Conservation (phyloP, 2,329 filamentous ascomycete genomes). For the Aspergillus sp. region DNA sequence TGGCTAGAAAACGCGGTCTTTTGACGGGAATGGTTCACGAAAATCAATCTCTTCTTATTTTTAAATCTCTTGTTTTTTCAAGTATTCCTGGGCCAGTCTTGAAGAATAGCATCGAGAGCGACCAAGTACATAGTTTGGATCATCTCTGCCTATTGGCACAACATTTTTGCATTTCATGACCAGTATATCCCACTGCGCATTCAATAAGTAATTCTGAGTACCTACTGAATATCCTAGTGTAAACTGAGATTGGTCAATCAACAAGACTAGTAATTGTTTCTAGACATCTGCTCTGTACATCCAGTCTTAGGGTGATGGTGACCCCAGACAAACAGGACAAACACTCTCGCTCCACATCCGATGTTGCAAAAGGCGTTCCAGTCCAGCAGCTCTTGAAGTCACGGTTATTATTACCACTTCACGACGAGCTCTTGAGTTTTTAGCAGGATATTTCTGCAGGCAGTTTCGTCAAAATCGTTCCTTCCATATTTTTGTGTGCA, state of each 20-base stretch:
- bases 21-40: not conserved
- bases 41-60: not conserved
- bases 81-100: not conserved
- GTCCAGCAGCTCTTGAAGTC: conserved; percentile 2
- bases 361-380: conserved; percentile 7
- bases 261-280: no score
- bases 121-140: not conserved
- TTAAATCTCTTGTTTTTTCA: not conserved
- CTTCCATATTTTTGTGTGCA: not conserved
- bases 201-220: no score
- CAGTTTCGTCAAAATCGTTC: not conserved
- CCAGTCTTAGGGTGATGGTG: not conserved
- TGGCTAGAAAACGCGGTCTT: not conserved
- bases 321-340: conserved; percentile 16
- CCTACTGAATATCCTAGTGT: not conserved
- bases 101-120: no score
- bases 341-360: conserved; percentile 14
- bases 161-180: no score
- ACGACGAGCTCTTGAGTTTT: not conserved
- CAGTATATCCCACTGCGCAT: no score
- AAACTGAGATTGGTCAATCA: not conserved
- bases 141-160: not conserved
- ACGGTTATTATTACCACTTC: not conserved
- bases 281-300: no score
- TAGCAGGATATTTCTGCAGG: not conserved